phyloP scores from a whole-genome alignment of 441 rosid species.

The Capsella rubella region DNA sequence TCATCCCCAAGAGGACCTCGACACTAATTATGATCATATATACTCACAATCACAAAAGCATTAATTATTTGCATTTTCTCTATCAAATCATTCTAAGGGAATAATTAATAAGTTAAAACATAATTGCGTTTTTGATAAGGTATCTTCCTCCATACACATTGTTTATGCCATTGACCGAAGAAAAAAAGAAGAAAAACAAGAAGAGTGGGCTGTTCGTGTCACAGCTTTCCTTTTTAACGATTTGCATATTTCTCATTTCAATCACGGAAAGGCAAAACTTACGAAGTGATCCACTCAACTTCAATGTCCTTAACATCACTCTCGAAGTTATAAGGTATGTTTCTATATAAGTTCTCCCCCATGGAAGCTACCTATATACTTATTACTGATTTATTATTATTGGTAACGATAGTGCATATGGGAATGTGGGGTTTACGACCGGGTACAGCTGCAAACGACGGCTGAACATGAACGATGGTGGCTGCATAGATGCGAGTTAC shows the following conservation, averaged over 20 bases:
- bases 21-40: background rate
- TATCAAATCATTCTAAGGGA: background rate
- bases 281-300: constrained; percentile 66
- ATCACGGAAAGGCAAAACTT: constrained; percentile 56
- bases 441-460: constrained; percentile 12
- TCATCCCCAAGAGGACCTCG: background rate
- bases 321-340: constrained; percentile 68
- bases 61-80: background rate
- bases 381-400: background rate
- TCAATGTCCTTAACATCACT: constrained; percentile 54
- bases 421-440: constrained; percentile 45
- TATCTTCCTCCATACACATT: constrained; percentile 55
- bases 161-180: constrained; percentile 39
- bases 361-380: too few relatives aligned
- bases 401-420: constrained; percentile 54
- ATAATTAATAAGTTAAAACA: background rate
- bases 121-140: constrained; percentile 36
- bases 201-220: constrained; percentile 42
- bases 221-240: constrained; percentile 52
- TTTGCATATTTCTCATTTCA: constrained; percentile 58
- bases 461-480: background rate
- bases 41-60: background rate
- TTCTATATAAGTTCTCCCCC: background rate
- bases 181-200: too few relatives aligned
- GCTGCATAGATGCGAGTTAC: constrained; percentile 48